Conservation (phyloP, 2,329 filamentous ascomycete species). For the Rosellinia necatrix region DNA sequence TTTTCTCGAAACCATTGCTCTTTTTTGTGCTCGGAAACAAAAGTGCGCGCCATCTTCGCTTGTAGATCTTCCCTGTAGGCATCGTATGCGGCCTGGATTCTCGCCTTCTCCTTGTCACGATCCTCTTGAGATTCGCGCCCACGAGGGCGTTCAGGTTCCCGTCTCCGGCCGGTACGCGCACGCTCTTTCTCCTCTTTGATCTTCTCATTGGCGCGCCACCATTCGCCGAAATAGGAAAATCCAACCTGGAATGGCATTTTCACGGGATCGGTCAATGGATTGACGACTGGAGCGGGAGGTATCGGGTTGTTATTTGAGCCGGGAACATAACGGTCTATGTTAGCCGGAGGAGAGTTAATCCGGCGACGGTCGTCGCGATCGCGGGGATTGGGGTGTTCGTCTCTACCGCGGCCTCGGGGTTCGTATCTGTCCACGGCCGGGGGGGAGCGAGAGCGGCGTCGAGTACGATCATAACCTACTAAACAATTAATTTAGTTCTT, state of each 20-base stretch:
- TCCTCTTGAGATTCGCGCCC: slow-evolving; percentile 73
- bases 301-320: slow-evolving; percentile 60
- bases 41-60: slow-evolving; percentile 81
- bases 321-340: slow-evolving; percentile 85
- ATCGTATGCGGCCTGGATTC: slow-evolving; percentile 74
- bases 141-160: slow-evolving; percentile 66
- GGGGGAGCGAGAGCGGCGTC: slow-evolving; percentile 74
- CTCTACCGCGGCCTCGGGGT: slow-evolving; percentile 66
- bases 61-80: slow-evolving; percentile 71
- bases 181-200: slow-evolving; percentile 83
- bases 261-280: slow-evolving; percentile 74
- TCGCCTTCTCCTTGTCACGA: slow-evolving; percentile 76
- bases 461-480: slow-evolving; percentile 59
- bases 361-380: slow-evolving; percentile 64
- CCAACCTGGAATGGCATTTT: slow-evolving; percentile 79
- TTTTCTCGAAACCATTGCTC: slow-evolving; percentile 99
- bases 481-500: no score
- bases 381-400: slow-evolving; percentile 64
- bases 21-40: slow-evolving; percentile 88
- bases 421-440: slow-evolving; percentile 76
- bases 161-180: slow-evolving; percentile 68
- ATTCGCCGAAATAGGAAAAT: slow-evolving; percentile 84
- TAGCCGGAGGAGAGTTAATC: slow-evolving; percentile 65
- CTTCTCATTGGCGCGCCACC: slow-evolving; percentile 82
- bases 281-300: slow-evolving; percentile 57